These are phyloP conservation scores for Gnomoniopsis smithogilvyi DNA, from an alignment of 2,329 filamentous ascomycete species.

Conservation along the genomic window DNA sequence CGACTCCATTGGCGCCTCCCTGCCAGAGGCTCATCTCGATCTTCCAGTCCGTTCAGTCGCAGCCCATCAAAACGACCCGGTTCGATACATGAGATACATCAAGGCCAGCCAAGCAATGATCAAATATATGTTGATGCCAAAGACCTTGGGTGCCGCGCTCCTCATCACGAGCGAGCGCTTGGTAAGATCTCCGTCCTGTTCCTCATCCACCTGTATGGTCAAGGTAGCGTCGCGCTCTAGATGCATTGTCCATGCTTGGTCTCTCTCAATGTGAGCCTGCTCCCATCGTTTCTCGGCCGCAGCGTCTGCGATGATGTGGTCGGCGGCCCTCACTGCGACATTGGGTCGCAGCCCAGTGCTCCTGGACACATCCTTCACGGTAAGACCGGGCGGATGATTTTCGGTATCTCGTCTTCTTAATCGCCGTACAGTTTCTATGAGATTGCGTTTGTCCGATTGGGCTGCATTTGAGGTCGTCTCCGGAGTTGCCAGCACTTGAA, in stretches of 20 bases:
- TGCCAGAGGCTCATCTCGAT: neutral
- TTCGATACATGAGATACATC: conserved; percentile 13
- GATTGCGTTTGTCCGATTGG: neutral
- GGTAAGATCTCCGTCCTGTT: neutral
- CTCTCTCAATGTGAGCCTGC: neutral
- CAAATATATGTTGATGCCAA: conserved; percentile 9
- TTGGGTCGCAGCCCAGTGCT: neutral
- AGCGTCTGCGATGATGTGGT: neutral
- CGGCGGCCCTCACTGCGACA: neutral
- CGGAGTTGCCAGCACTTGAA: neutral
- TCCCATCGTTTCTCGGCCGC: neutral
- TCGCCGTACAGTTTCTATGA: neutral
- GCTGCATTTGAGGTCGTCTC: neutral
- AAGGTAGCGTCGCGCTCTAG: neutral
- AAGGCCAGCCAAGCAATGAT: conserved; percentile 8
- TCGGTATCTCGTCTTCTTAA: no score
- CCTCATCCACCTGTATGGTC: neutral
- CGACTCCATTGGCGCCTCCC: no score
- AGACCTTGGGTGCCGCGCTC: conserved; percentile 7
- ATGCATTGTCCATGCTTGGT: neutral
- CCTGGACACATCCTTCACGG: neutral
- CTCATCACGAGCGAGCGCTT: neutral
- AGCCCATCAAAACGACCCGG: conserved; percentile 4
- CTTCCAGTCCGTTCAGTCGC: neutral
- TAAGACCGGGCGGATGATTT: no score